Percentiles rank a stretch among this genome's conserved stretches.
These are phyloP conservation scores for Fusarium compactum DNA, from an alignment of 2,329 filamentous ascomycete species.

Conservation along the genomic window DNA sequence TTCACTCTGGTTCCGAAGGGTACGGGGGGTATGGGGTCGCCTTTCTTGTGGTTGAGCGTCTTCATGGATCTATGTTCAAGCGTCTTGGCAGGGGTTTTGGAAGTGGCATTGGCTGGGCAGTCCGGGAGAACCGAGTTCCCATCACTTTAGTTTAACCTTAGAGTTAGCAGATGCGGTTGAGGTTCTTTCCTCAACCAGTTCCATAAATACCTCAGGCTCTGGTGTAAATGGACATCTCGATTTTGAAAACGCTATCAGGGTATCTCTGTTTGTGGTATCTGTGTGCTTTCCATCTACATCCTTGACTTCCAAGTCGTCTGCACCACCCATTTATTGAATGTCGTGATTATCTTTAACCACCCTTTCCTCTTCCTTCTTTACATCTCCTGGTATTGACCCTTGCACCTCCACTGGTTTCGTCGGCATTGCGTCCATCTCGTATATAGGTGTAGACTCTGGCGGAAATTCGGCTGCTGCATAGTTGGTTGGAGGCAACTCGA, in stretches of 20 bases:
- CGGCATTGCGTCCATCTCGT: background rate
- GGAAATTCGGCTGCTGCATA: background rate
- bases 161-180: too few relatives aligned
- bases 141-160: background rate
- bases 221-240: too few relatives aligned
- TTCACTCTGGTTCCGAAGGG: background rate
- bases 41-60: background rate
- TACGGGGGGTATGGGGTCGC: accelerated
- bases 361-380: background rate
- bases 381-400: accelerated
- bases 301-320: accelerated
- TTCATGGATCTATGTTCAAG: accelerated
- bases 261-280: background rate
- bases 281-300: background rate
- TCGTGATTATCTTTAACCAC: background rate
- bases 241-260: too few relatives aligned
- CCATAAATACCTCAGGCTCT: too few relatives aligned
- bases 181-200: too few relatives aligned
- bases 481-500: background rate
- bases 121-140: background rate
- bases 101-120: too few relatives aligned
- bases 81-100: background rate
- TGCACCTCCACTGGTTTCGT: background rate
- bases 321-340: too few relatives aligned
- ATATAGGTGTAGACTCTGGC: background rate